A percentile compares a stretch with the other conserved stretches of the same genome.
Conservation (phyloP, 225 moss, liverwort and hornwort species). For the Sphagnum tenellum region DNA sequence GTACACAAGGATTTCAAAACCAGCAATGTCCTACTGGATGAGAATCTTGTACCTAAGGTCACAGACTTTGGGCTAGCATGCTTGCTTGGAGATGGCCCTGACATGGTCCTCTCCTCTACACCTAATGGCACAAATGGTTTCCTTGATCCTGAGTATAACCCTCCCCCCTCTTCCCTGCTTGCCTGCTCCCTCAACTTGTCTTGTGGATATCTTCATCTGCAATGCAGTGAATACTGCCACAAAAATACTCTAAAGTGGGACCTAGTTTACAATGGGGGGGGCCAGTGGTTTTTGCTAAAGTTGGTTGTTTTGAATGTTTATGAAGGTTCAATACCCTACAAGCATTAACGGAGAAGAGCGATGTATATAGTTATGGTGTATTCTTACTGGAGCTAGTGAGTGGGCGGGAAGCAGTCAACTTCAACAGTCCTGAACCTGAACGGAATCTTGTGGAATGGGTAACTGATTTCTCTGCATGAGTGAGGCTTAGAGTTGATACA, state of each 20-base stretch:
- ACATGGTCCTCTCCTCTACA: constrained; percentile 21
- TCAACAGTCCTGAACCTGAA: constrained; percentile 28
- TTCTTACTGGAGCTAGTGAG: constrained; percentile 48
- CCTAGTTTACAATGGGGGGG: too few relatives aligned
- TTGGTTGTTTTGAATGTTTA: not conserved
- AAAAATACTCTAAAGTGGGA: too few relatives aligned
- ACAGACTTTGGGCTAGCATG: constrained; percentile 43
- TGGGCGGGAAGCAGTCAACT: constrained; percentile 40
- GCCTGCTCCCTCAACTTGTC: too few relatives aligned
- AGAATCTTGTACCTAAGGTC: constrained; percentile 36
- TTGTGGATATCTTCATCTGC: too few relatives aligned
- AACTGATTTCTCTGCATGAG: not conserved
- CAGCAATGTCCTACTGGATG: constrained; percentile 44
- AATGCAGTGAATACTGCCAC: too few relatives aligned
- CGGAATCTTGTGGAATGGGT: constrained; percentile 61
- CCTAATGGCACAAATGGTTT: constrained; percentile 35
- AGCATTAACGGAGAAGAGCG: constrained; percentile 34
- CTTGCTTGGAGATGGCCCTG: constrained; percentile 35
- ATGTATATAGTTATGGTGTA: constrained; percentile 50
- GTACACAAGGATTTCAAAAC: constrained; percentile 49
- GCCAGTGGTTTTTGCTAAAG: not conserved
- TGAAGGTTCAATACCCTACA: constrained; percentile 31
- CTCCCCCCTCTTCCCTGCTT: not conserved
- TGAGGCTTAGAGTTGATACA: too few relatives aligned
- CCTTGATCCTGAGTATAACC: constrained; percentile 37